Evolutionary conservation across 1,139 yeast species (phyloP), one percentile per base, ranked within the genome.

Genomic region (Lodderomyces beijingensis): DNA sequence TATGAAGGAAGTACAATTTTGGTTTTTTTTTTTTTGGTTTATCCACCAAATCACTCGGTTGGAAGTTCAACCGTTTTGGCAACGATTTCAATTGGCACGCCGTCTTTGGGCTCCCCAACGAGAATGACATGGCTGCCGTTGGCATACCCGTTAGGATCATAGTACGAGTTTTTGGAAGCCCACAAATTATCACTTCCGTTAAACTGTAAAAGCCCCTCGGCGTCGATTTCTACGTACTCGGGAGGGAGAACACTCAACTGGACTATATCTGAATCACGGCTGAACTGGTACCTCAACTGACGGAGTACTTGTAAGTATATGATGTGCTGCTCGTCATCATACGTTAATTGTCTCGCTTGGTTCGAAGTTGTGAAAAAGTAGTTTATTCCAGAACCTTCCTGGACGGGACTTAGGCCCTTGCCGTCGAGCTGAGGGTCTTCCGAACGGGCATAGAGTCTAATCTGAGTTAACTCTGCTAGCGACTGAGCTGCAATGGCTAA

Each of bases 311-410:
- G 21, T 12, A 17, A 16, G 14, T 21, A 29, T 9, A 29, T 22
- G 10, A 17, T 27, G 10, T 28, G 19, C 18, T 23, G 23, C 17
- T 22, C 32, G 17, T 29, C 32, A 16, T 29, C 32, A 17, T 21
- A 29, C 10, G 21, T 16, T n/a, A 25, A 13, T 25, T 25, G 15
- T 13, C 4, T 4, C 15, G 22, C 8, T 8, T 8, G n/a, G 8
- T 19, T n/a, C n/a, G 8, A 8, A 19, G 22, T 19, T 19, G 22
- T 9, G 50, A 67, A 62, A 33, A 63, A 49, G 51, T 68, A 73
- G 56, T 68, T 60, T 45, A 72, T 54, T 37, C 70, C 81, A 30
- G 81, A 80, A 50, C 81, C 80, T 53, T 70, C 77, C 46, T 73
- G 80, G 29, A 44, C 41, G 22, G 59, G 43, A 25, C 49, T 39